Evolutionary conservation across 1,139 yeast species (phyloP), one percentile per base, ranked within the genome.

Genomic region (Wickerhamomyces sp.): DNA sequence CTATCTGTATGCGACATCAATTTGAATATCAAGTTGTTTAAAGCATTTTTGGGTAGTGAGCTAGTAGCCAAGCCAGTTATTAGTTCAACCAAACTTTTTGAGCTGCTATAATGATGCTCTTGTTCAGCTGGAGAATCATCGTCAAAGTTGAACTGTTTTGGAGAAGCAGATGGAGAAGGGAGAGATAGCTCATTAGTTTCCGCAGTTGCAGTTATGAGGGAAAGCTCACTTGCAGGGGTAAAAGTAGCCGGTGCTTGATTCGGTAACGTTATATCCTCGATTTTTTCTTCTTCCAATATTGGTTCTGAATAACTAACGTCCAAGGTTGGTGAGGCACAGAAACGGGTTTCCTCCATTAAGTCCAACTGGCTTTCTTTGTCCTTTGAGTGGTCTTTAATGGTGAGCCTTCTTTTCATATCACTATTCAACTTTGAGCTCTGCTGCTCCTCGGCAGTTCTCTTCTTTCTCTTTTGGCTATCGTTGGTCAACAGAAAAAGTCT

Each of bases 161-260:
- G 86, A 1, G 85, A 78, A 1, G 86, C 87, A 51, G 81, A 75
- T 0, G 87, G 87, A 6, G 84, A 78, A 0, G 86, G 86, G 24
- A 79, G 63, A 0, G 84, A 84, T 16, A 76, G 62, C 43, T 70
- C 78, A 24, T 36, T 43, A 14, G 35, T 31, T 27, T 32, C 39
- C 15, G 31, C 21, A 13, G 27, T 8, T n/a, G n/a, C n/a, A 14
- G 12, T 3, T 15, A 25, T 32, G 24, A 14, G n/a, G 5, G 3
- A 6, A 3, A n/a, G 7, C 16, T 24, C 27, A 24, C n/a, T 24
- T 5, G 31, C 13, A 8, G 31, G 13, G n/a, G 29, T 14, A 12
- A 27, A 4, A 15, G 6, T 14, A 14, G 18, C 7, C 17, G 15
- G 4, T 8, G 17, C 13, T 27, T n/a, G 7, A 13, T 6, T 27